A percentile compares a stretch with the other conserved stretches of the same genome.
Evolutionary conservation across 2,329 filamentous ascomycete genomes (phyloP).

Genomic region (Stagonosporopsis chrysanthemi): DNA sequence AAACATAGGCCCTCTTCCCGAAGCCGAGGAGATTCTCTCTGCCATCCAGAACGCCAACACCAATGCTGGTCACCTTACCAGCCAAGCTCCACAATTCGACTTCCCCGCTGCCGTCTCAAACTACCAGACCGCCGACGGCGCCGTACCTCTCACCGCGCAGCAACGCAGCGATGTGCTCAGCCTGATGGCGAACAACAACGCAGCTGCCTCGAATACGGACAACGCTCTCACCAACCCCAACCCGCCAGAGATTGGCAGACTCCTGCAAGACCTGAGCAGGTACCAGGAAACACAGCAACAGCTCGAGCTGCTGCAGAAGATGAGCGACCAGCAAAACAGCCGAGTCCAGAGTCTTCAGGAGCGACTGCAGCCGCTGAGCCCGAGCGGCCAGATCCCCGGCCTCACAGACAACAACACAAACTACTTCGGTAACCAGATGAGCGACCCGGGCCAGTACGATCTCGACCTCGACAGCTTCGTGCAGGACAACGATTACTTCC

Average conservation of each 20-base stretch:
- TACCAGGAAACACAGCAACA: constrained; percentile 76
- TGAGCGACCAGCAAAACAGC: constrained; percentile 80
- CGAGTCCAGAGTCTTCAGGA: constrained; percentile 78
- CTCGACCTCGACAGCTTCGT: constrained; percentile 67
- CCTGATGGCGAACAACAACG: constrained; percentile 57
- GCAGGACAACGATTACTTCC: constrained; percentile 63
- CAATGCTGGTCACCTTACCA: constrained; percentile 40
- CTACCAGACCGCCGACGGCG: constrained; percentile 56
- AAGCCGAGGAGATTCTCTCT: constrained; percentile 60
- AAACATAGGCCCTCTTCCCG: constrained; percentile 42
- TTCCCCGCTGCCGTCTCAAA: constrained; percentile 57
- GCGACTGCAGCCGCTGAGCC: constrained; percentile 79
- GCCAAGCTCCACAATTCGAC: constrained; percentile 51
- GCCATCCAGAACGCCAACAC: constrained; percentile 58
- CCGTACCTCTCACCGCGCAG: constrained; percentile 56
- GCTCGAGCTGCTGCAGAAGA: constrained; percentile 77
- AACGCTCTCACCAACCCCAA: constrained; percentile 65
- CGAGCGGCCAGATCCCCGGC: constrained; percentile 79
- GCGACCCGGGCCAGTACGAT: constrained; percentile 49
- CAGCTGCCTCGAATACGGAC: constrained; percentile 55
- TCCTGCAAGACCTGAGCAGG: constrained; percentile 67
- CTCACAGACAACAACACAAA: constrained; percentile 50
- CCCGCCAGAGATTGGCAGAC: constrained; percentile 62
- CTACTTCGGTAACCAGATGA: constrained; percentile 50
- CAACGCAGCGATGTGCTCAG: constrained; percentile 58